phyloP scores from a whole-genome alignment of 2,329 filamentous ascomycete species.

The Sporothrix pallida region DNA sequence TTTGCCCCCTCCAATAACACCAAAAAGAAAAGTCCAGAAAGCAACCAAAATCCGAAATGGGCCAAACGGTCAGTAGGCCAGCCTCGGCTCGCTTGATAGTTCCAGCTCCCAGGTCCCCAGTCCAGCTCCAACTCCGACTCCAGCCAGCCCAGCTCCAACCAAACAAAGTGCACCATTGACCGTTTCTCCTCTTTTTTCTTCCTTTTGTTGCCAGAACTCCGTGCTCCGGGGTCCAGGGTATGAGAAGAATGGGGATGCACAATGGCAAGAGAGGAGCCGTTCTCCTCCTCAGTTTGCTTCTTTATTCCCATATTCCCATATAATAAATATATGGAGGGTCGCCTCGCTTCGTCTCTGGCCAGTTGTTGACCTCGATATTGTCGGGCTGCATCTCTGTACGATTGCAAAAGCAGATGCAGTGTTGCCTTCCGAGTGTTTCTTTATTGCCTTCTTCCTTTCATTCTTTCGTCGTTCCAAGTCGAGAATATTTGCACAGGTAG shows the following conservation, averaged over 20 bases:
- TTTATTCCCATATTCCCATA: too few species aligned
- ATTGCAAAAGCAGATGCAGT: background rate
- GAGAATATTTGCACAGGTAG: background rate
- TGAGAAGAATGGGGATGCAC: background rate
- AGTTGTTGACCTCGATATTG: background rate
- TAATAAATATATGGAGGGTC: background rate
- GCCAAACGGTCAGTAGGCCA: background rate
- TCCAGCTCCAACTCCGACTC: background rate
- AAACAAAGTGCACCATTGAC: background rate
- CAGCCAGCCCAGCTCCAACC: too few species aligned
- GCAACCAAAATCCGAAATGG: background rate
- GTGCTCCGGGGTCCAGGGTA: background rate
- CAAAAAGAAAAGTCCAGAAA: too few species aligned
- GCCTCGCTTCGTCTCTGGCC: background rate
- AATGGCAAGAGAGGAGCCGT: background rate
- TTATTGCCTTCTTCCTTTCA: too few species aligned
- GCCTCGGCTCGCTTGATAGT: constrained; percentile 19
- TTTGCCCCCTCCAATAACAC: background rate
- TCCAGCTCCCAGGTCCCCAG: background rate
- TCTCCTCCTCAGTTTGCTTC: background rate
- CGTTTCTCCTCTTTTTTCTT: constrained; percentile 10
- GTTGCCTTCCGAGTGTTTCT: background rate
- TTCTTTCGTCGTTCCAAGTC: background rate
- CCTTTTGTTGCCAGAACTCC: background rate
- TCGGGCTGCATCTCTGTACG: too few species aligned